phyloP scores from a whole-genome alignment of 1,139 yeast species.

The Pichia sp. region DNA sequence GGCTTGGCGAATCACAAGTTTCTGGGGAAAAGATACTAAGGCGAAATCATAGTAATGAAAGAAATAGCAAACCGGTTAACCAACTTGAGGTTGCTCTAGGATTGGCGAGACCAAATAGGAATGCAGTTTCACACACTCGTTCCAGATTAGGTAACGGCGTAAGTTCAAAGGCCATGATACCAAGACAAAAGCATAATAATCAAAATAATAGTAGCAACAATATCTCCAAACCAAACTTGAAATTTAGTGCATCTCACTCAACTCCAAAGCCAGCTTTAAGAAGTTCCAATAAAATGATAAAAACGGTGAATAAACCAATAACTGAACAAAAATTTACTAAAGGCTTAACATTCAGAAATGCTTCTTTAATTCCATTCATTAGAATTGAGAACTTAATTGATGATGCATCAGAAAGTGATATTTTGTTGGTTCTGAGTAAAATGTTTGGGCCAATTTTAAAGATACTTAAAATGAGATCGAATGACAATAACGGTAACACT shows the following conservation, averaged over 20 bases:
- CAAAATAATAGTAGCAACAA: too few species aligned
- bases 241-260: too few species aligned
- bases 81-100: not conserved
- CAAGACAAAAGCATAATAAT: too few species aligned
- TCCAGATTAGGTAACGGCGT: too few species aligned
- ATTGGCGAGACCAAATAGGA: not conserved
- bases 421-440: slow-evolving; percentile 8
- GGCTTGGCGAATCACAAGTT: not conserved
- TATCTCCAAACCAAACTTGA: too few species aligned
- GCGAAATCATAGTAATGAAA: too few species aligned
- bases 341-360: slow-evolving; percentile 12
- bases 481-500: not conserved
- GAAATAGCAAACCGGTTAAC: not conserved
- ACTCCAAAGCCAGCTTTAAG: too few species aligned
- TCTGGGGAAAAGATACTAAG: not conserved
- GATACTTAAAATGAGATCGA: slow-evolving; percentile 4
- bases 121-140: too few species aligned
- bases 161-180: too few species aligned
- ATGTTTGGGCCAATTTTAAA: slow-evolving; percentile 6
- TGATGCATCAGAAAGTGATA: slow-evolving; percentile 15
- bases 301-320: slow-evolving; percentile 43
- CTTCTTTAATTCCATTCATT: slow-evolving; percentile 15
- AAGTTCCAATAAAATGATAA: slow-evolving; percentile 40
- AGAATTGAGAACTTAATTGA: slow-evolving; percentile 16
- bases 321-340: slow-evolving; percentile 17